phyloP scores from a whole-genome alignment of 352 stramenopile genomes.

The Pythium aphanidermatum region DNA sequence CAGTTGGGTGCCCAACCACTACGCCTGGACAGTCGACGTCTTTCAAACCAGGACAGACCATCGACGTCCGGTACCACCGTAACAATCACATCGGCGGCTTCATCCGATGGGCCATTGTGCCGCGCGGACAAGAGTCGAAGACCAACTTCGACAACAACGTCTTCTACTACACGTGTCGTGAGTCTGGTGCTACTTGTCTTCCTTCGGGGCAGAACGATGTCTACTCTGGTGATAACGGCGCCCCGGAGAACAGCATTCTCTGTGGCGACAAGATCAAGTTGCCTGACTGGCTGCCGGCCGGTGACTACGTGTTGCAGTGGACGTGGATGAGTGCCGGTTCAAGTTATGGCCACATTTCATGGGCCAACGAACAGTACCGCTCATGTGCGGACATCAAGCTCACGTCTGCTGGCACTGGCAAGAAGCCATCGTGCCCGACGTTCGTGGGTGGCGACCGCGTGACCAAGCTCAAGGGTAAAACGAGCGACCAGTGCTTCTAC shows the following conservation, averaged over 20 bases:
- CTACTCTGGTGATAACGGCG: conserved; percentile 14
- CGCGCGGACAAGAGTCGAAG: conserved; percentile 18
- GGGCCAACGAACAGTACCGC: conserved; percentile 12
- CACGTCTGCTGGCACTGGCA: conserved; percentile 3
- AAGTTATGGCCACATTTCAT: conserved; percentile 11
- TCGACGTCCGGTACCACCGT: conserved; percentile 22
- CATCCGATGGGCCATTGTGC: conserved; percentile 24
- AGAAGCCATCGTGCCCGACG: conserved; percentile 8
- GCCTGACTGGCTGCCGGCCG: conserved; percentile 5
- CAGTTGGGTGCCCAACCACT: conserved; percentile 12
- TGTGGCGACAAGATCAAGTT: conserved; percentile 16
- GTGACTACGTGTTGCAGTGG: conserved; percentile 19
- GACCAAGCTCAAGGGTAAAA: conserved; percentile 12
- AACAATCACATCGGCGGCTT: conserved; percentile 30
- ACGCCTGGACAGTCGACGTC: conserved; percentile 15
- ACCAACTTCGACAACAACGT: conserved; percentile 19
- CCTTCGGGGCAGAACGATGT: conserved; percentile 5
- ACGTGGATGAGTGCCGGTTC: conserved; percentile 11
- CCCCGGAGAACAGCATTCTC: conserved; percentile 2
- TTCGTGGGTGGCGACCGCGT: conserved; percentile 15
- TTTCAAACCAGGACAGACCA: conserved; percentile 7
- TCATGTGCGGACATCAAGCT: conserved; percentile 17
- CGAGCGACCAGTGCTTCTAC: conserved; percentile 12
- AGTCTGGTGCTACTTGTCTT: conserved; percentile 13
- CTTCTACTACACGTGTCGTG: conserved; percentile 24